Conservation (phyloP, 768 basidiomycete genomes). For the Pleurotus sapidus region DNA sequence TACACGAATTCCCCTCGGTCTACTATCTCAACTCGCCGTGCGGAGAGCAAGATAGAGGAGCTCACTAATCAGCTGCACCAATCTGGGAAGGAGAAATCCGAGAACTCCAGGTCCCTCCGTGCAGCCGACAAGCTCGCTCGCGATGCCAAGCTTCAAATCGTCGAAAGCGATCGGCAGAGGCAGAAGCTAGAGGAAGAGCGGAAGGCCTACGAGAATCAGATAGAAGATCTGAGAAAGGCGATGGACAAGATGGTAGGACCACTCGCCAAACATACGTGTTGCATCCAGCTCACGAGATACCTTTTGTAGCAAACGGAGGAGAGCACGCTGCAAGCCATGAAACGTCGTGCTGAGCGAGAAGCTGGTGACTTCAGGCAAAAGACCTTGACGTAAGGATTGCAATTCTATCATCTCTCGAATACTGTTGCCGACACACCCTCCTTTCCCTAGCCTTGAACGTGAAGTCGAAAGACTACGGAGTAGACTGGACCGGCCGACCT, state of each 20-base stretch:
- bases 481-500: conserved; percentile 57
- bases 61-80: conserved; percentile 58
- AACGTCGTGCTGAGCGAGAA: conserved; percentile 76
- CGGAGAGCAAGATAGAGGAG: conserved; percentile 74
- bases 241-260: conserved; percentile 61
- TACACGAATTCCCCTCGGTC: conserved; percentile 64
- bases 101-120: conserved; percentile 41
- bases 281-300: too few species aligned
- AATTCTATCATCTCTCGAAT: neutral
- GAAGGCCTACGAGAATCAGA: conserved; percentile 54
- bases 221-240: conserved; percentile 50
- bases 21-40: conserved; percentile 49
- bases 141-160: conserved; percentile 52
- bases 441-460: conserved; percentile 46
- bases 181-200: conserved; percentile 65
- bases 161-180: conserved; percentile 62
- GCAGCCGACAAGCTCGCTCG: conserved; percentile 34
- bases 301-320: conserved; percentile 62
- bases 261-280: neutral
- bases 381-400: conserved; percentile 52
- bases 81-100: conserved; percentile 43
- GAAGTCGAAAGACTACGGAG: conserved; percentile 70
- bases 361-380: conserved; percentile 72
- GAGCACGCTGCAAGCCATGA: conserved; percentile 62
- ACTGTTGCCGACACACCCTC: conserved; percentile 3